Base-by-base conservation (phyloP, 2,329 filamentous ascomycete species). In the Fusarium verrucosum region DNA sequence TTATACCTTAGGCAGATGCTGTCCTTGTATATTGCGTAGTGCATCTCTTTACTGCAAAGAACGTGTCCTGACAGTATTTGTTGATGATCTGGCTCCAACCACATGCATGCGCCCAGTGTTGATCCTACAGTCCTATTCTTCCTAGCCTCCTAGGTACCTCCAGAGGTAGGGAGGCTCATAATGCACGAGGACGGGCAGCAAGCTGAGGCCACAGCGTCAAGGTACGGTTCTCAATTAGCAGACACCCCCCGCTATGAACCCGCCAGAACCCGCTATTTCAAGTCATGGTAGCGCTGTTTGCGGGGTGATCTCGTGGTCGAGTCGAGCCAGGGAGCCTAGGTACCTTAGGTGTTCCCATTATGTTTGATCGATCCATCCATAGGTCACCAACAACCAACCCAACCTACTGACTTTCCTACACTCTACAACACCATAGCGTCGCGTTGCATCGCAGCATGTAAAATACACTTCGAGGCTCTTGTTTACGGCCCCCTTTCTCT, bases 391-490 rank as follows among this genome's bases (percentile, higher is more conserved):
- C 38, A 17, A 62, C 43, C 50, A 59, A 35, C 58, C 49, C 22
- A 50, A 57, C 58, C 57, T 62, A 62, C 57, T 62, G 57, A 62
- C 55, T 44, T 57, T 57, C 57, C 40, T 62, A 22, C 45, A 44
- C 42, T 59, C 43, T 50, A 37, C 59, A 68, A 69, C 66, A 70
- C 67, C 72, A 70, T 64, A 64, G 64, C 53, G 59, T 66, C 52
- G 62, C 62, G 45, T 66, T 45, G 42, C 58, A 63, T 69, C 68
- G 57, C 74, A 77, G 63, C 66, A 77, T 77, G 74, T 74, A 50
- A 62, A 66, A 53, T 45, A 58, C 68, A 50, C 68, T 69, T 54
- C 65, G 58, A 49, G 46, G 63, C 62, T 56, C 53, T 69, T 58
- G 57, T 44, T 14, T 69, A 68, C 67, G 68, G 71, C 71, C 68